phyloP scores from a whole-genome alignment of 2,329 filamentous ascomycete genomes.

The Talaromyces sp. region DNA sequence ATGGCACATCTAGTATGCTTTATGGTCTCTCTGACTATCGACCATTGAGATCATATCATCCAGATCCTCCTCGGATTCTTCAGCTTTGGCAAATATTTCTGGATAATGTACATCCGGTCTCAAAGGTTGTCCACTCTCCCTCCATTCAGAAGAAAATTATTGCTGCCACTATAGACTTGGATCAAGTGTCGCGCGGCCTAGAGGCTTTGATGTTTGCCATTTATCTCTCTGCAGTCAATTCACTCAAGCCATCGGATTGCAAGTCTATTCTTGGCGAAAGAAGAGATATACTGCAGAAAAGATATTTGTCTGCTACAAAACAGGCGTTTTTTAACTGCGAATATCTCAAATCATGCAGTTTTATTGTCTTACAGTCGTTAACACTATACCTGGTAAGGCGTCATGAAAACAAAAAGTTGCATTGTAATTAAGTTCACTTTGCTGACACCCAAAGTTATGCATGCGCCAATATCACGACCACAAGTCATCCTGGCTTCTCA shows the following conservation, averaged over 20 bases:
- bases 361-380: neutral
- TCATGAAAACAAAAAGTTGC: neutral
- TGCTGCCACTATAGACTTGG: neutral
- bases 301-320: neutral
- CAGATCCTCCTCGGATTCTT: neutral
- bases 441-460: neutral
- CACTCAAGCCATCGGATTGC: neutral
- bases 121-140: neutral
- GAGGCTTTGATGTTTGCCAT: conserved; percentile 2
- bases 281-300: neutral
- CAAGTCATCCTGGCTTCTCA: neutral
- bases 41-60: neutral
- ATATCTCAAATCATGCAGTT: neutral
- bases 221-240: neutral
- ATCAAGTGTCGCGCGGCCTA: neutral
- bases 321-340: neutral
- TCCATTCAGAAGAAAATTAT: neutral
- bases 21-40: neutral
- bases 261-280: neutral
- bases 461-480: conserved; percentile 1
- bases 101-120: neutral
- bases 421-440: neutral
- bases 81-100: conserved; percentile 5
- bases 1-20: neutral
- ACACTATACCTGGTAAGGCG: neutral